Evolutionary conservation across 2,329 filamentous ascomycete genomes (phyloP).

Genomic region (Calonectria crousiana): DNA sequence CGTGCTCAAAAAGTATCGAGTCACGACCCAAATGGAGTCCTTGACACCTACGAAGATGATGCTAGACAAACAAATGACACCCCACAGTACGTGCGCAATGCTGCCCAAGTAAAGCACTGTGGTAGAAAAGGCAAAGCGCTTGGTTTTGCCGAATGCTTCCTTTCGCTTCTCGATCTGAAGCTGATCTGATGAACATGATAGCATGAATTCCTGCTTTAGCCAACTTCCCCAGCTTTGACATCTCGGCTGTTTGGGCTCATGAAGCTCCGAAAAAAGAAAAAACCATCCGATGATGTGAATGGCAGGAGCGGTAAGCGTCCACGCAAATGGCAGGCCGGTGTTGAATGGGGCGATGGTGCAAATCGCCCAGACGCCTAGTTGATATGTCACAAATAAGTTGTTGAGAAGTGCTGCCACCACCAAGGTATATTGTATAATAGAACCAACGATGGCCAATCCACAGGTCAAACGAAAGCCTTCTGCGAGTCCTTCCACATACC

Average conservation of each 20-base stretch:
- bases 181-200: neutral
- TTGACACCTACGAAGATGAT: neutral
- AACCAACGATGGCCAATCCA: neutral
- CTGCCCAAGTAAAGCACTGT: neutral
- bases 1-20: neutral
- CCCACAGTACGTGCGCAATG: neutral
- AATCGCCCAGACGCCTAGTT: neutral
- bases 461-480: neutral
- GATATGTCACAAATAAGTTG: neutral
- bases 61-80: neutral
- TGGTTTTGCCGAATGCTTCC: neutral
- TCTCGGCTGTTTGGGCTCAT: too few species aligned
- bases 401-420: neutral
- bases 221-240: neutral
- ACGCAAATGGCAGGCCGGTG: neutral
- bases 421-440: neutral
- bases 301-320: neutral
- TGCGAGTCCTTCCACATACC: neutral
- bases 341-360: neutral
- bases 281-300: neutral
- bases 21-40: neutral
- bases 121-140: neutral
- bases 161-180: neutral
- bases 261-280: neutral
- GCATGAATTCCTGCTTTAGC: neutral